Percentiles rank a stretch among this genome's conserved stretches.
These are phyloP conservation scores for Geranium incanum DNA, from an alignment of 441 rosid species.

Conservation along the genomic window DNA sequence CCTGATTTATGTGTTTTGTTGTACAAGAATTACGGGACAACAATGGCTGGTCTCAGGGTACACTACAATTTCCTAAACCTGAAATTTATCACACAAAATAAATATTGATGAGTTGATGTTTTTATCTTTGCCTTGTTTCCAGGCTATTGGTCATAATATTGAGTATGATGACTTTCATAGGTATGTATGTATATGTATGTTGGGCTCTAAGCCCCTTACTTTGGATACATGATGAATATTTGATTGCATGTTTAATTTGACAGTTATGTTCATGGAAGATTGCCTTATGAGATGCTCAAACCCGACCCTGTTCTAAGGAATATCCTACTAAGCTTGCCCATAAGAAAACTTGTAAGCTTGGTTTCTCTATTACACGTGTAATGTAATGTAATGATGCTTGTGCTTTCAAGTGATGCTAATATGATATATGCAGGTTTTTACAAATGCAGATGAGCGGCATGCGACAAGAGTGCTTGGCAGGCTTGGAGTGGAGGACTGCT, in stretches of 20 bases:
- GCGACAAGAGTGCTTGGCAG: slow-evolving; percentile 48
- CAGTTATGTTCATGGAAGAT: slow-evolving; percentile 80
- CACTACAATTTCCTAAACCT: too few species aligned
- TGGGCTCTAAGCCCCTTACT: background rate
- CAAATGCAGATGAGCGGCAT: slow-evolving; percentile 72
- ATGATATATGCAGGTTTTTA: slow-evolving; percentile 43
- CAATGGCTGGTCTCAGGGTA: slow-evolving; percentile 63
- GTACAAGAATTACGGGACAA: slow-evolving; percentile 73
- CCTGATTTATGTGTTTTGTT: slow-evolving; percentile 52
- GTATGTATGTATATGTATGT: slow-evolving; percentile 26
- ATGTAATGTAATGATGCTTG: background rate
- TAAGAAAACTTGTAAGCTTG: slow-evolving; percentile 66
- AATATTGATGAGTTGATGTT: background rate
- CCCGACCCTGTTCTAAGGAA: slow-evolving; percentile 70
- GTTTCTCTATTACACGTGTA: background rate
- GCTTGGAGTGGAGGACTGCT: slow-evolving; percentile 86
- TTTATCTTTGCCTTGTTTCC: slow-evolving; percentile 14
- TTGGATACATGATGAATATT: background rate
- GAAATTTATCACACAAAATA: slow-evolving; percentile 14
- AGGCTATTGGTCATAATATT: slow-evolving; percentile 73
- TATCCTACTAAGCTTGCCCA: slow-evolving; percentile 58
- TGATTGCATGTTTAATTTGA: slow-evolving; percentile 9
- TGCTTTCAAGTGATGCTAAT: slow-evolving; percentile 5
- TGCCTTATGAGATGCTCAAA: slow-evolving; percentile 65
- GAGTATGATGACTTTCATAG: slow-evolving; percentile 76